These are phyloP conservation scores for Petunia secreta DNA, from an alignment of 257 asterid species.

Conservation along the genomic window DNA sequence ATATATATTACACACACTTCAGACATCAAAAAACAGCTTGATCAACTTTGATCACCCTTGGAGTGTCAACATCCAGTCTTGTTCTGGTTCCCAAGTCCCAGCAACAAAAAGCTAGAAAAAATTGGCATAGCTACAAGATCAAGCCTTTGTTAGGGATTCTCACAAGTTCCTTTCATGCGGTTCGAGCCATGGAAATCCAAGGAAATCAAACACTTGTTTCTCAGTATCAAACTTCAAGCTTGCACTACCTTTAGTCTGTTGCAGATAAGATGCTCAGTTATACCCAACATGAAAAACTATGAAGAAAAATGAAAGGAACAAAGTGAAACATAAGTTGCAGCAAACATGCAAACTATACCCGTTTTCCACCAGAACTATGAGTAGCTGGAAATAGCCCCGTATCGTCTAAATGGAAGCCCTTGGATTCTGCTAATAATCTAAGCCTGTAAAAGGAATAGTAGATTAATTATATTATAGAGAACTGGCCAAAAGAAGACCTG, in stretches of 20 bases:
- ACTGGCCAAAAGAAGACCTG: background rate
- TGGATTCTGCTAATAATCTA: slow-evolving; percentile 77
- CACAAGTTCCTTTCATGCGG: slow-evolving; percentile 83
- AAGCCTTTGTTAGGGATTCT: slow-evolving; percentile 22
- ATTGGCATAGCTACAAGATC: background rate
- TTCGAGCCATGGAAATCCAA: slow-evolving; percentile 81
- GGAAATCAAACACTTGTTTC: slow-evolving; percentile 86
- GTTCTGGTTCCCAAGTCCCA: background rate
- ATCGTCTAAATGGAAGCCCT: slow-evolving; percentile 54
- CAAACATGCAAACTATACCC: slow-evolving; percentile 47
- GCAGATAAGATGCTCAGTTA: background rate
- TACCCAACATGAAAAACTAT: slow-evolving; percentile 12
- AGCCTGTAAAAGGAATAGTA: slow-evolving; percentile 50
- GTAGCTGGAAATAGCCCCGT: slow-evolving; percentile 52
- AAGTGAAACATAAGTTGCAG: background rate
- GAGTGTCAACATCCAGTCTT: background rate
- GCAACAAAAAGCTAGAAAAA: background rate
- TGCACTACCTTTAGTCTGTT: slow-evolving; percentile 82
- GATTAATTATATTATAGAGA: background rate
- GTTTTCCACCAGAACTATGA: slow-evolving; percentile 38
- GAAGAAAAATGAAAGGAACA: slow-evolving; percentile 8
- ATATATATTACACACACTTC: background rate
- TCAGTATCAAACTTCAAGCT: slow-evolving; percentile 83
- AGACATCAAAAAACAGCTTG: slow-evolving; percentile 13
- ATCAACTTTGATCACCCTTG: background rate